Percentiles rank a stretch among this genome's conserved stretches.
Conservation (phyloP, 2,329 filamentous ascomycete genomes). For the Aaosphaeria pasadenensis region DNA sequence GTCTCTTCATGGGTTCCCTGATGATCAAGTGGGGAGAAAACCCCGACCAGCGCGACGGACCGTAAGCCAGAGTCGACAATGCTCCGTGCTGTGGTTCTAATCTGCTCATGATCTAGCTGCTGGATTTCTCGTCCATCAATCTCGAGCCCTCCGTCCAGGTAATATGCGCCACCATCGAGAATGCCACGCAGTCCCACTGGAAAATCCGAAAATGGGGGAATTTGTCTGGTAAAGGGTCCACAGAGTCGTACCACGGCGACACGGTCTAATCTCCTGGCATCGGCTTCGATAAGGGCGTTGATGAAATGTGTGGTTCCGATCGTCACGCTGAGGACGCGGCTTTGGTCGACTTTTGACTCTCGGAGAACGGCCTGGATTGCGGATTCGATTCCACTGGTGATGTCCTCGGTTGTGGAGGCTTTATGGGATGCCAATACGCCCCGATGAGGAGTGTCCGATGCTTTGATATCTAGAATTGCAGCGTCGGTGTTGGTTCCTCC, state of each 20-base stretch:
- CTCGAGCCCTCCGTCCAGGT: neutral
- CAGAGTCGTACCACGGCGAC: slow-evolving; percentile 18
- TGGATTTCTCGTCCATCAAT: neutral
- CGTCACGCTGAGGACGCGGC: neutral
- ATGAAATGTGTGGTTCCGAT: neutral
- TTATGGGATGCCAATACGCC: neutral
- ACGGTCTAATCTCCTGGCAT: slow-evolving; percentile 40
- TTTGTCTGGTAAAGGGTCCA: neutral
- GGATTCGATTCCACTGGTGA: neutral
- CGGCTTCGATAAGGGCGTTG: slow-evolving; percentile 5
- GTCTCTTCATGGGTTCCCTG: neutral
- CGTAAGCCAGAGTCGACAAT: neutral
- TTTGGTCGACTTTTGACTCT: neutral
- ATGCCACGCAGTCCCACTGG: neutral
- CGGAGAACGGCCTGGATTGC: neutral
- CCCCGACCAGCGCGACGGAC: neutral
- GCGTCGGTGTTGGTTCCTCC: slow-evolving; percentile 41
- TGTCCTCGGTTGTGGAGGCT: neutral
- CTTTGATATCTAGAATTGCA: slow-evolving; percentile 21
- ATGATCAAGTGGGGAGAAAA: neutral
- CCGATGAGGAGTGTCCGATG: neutral
- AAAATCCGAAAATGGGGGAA: neutral
- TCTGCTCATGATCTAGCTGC: neutral
- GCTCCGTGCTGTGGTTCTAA: neutral
- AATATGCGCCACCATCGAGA: neutral